These are phyloP conservation scores for Aquilaria yunnanensis DNA, from an alignment of 345 rosid genomes.

Conservation along the genomic window DNA sequence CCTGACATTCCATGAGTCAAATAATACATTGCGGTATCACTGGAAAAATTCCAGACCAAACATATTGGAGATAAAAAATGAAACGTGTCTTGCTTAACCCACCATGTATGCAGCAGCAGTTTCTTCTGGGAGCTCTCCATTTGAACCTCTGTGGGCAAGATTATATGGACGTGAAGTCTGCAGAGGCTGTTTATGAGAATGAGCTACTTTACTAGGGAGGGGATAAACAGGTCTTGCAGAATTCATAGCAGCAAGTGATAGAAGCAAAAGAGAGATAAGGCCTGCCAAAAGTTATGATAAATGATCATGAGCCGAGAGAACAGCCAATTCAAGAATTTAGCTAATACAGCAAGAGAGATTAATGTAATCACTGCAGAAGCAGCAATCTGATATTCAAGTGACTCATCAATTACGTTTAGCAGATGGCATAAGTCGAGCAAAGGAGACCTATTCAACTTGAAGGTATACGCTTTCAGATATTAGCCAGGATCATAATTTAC, in stretches of 20 bases:
- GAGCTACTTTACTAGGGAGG: conserved; percentile 63
- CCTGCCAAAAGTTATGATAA: conserved; percentile 28
- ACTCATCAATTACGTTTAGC: background rate
- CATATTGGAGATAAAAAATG: background rate
- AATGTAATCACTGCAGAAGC: background rate
- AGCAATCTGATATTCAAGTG: background rate
- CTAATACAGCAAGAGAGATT: background rate
- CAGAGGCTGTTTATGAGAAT: conserved; percentile 40
- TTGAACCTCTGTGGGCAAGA: conserved; percentile 91
- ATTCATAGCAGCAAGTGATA: conserved; percentile 40
- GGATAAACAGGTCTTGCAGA: conserved; percentile 72
- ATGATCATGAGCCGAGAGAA: background rate
- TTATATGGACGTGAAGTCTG: conserved; percentile 93
- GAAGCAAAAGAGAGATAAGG: conserved; percentile 32
- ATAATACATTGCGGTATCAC: background rate
- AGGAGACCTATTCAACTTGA: too few relatives aligned
- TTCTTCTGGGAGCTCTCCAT: conserved; percentile 96
- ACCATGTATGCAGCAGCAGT: conserved; percentile 88
- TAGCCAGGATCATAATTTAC: too few relatives aligned
- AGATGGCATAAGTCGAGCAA: too few relatives aligned
- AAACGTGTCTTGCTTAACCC: background rate
- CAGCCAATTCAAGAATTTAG: background rate
- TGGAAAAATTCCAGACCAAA: background rate
- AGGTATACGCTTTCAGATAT: too few relatives aligned
- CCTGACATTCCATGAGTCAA: background rate